These are phyloP conservation scores for Pisolithus orientalis DNA, from an alignment of 768 basidiomycete genomes.

Conservation along the genomic window DNA sequence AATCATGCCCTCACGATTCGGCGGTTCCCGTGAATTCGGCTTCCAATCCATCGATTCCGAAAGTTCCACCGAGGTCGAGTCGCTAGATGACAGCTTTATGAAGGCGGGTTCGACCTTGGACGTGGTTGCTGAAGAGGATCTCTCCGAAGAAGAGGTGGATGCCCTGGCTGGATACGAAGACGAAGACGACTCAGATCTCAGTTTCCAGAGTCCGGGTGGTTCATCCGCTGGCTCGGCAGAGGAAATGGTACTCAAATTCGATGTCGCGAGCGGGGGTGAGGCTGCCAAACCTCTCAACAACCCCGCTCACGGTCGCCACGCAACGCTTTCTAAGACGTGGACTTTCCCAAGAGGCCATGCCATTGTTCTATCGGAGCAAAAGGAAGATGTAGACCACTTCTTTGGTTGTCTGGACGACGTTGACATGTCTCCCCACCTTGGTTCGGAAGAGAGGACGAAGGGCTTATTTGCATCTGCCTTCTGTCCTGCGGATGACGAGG, in stretches of 20 bases:
- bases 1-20: conserved; percentile 16
- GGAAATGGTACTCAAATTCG: conserved; percentile 28
- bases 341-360: conserved; percentile 47
- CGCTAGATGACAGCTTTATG: conserved; percentile 36
- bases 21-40: conserved; percentile 42
- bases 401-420: conserved; percentile 63
- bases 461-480: conserved; percentile 51
- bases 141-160: conserved; percentile 43
- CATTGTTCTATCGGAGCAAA: conserved; percentile 12
- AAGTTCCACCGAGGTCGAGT: conserved; percentile 69
- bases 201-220: conserved; percentile 36
- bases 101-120: conserved; percentile 45
- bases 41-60: conserved; percentile 59
- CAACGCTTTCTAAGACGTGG: conserved; percentile 63
- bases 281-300: conserved; percentile 8
- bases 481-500: conserved; percentile 42
- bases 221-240: conserved; percentile 54
- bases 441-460: conserved; percentile 49
- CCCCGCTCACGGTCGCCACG: conserved; percentile 24
- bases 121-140: conserved; percentile 50
- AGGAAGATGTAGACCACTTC: conserved; percentile 65
- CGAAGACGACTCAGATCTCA: conserved; percentile 52
- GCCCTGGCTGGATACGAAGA: conserved; percentile 65
- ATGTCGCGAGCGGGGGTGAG: conserved; percentile 12
- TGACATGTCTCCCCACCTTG: conserved; percentile 43